phyloP scores from a whole-genome alignment of 75 land plant species.

The Ceratopteris richardii region DNA sequence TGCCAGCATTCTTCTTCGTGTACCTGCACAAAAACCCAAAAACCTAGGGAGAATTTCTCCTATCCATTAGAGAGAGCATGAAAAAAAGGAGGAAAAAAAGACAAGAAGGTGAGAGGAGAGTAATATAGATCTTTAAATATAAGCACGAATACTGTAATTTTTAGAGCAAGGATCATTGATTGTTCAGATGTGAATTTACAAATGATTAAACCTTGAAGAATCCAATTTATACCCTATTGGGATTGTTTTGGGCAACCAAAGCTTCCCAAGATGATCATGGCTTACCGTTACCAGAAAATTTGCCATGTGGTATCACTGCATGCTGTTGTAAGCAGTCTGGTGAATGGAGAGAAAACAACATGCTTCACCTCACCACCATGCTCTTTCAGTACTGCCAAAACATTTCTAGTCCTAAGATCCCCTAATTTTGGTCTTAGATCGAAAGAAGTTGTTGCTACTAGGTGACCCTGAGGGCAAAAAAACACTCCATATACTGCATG shows the following conservation, averaged over 20 bases:
- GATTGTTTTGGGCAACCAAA: constrained; percentile 26
- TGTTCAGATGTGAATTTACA: not conserved
- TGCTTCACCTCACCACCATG: constrained; percentile 33
- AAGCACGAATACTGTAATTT: too few species aligned
- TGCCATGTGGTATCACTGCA: constrained; percentile 34
- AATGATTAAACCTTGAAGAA: constrained; percentile 4
- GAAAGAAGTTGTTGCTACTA: constrained; percentile 31
- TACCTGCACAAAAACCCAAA: too few species aligned
- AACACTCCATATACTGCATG: constrained; percentile 34
- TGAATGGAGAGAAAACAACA: constrained; percentile 26
- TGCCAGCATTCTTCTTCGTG: too few species aligned
- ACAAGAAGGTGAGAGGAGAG: too few species aligned
- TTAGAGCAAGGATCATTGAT: too few species aligned
- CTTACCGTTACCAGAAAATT: constrained; percentile 36
- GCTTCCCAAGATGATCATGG: constrained; percentile 32
- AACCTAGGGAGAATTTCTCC: too few species aligned
- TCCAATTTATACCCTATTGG: constrained; percentile 9
- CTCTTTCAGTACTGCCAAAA: constrained; percentile 22
- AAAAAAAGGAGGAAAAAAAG: too few species aligned
- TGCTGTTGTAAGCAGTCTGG: constrained; percentile 29
- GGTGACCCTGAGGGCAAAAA: constrained; percentile 29
- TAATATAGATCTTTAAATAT: too few species aligned
- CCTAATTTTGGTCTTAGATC: constrained; percentile 31
- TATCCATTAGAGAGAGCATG: too few species aligned
- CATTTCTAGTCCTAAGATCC: constrained; percentile 22